A percentile compares a stretch with the other conserved stretches of the same genome.
Conservation (phyloP, 441 rosid genomes). For the Gossypium gossypioides region DNA sequence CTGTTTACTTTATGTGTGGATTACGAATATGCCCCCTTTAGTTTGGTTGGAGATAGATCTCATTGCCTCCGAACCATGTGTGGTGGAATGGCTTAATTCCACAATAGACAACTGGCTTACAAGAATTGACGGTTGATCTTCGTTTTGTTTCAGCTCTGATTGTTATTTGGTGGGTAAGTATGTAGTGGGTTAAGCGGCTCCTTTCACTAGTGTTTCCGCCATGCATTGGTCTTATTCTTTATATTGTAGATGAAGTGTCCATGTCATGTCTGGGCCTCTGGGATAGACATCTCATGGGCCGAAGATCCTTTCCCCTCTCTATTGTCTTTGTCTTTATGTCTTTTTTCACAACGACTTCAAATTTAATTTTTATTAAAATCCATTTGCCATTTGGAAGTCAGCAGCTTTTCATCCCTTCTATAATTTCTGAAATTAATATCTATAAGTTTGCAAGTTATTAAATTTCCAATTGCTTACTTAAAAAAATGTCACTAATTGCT, state of each 20-base stretch:
- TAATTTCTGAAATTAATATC: neutral
- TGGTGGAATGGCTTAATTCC: neutral
- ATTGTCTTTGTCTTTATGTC: neutral
- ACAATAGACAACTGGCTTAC: neutral
- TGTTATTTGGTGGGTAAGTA: neutral
- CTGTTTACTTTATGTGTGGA: neutral
- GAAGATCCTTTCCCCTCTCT: neutral
- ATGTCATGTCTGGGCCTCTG: neutral
- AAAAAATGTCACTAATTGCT: neutral
- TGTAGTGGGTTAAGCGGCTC: neutral
- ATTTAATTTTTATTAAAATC: neutral
- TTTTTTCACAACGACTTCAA: neutral
- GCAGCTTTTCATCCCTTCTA: neutral
- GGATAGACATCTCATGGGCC: neutral
- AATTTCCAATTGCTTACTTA: neutral
- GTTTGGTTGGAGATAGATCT: neutral
- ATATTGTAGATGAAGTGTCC: neutral
- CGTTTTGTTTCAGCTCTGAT: neutral
- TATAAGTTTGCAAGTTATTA: neutral
- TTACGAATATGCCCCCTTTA: constrained; percentile 14
- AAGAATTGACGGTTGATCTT: neutral
- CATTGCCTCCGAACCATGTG: neutral
- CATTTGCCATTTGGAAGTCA: neutral
- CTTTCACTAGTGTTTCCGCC: neutral
- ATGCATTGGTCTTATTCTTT: neutral